Conservation (phyloP, 2,329 filamentous ascomycete genomes). For the Clonostachys solani region DNA sequence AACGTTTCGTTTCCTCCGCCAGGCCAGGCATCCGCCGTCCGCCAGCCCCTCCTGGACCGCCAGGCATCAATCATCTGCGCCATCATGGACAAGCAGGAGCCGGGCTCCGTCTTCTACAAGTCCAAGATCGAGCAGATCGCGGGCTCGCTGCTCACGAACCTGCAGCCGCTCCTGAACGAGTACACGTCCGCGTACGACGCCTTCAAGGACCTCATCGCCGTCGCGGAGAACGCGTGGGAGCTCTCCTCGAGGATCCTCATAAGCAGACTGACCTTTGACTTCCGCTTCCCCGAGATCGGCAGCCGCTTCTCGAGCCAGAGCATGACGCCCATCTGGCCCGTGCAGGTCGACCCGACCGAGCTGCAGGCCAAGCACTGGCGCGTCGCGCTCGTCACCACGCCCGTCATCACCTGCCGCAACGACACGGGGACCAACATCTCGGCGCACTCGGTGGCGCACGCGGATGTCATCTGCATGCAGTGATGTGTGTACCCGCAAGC, state of each 20-base stretch:
- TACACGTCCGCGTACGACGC: slow-evolving; percentile 19
- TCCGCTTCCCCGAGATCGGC: slow-evolving; percentile 45
- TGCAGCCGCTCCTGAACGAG: slow-evolving; percentile 31
- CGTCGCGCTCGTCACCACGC: slow-evolving; percentile 49
- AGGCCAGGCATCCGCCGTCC: slow-evolving; percentile 26
- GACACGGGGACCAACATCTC: slow-evolving; percentile 40
- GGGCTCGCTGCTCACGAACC: slow-evolving; percentile 25
- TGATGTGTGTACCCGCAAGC: slow-evolving; percentile 9
- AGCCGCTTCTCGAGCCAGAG: slow-evolving; percentile 41
- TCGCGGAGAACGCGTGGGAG: slow-evolving; percentile 36
- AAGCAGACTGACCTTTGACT: slow-evolving; percentile 36
- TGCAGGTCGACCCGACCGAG: slow-evolving; percentile 26
- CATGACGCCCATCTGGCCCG: slow-evolving; percentile 41
- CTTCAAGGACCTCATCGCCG: slow-evolving; percentile 32
- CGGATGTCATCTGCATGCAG: slow-evolving; percentile 46
- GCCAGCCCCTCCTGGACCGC: slow-evolving; percentile 32
- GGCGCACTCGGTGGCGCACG: slow-evolving; percentile 36
- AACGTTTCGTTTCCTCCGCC: no score
- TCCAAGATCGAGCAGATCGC: slow-evolving; percentile 35
- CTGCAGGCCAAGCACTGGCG: slow-evolving; percentile 47
- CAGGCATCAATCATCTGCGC: slow-evolving; percentile 27
- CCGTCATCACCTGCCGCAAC: slow-evolving; percentile 49
- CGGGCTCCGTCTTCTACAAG: slow-evolving; percentile 19
- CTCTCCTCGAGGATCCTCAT: slow-evolving; percentile 42
- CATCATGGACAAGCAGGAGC: slow-evolving; percentile 26